These are phyloP conservation scores for Mycena alexandri DNA, from an alignment of 768 basidiomycete species.

Conservation along the genomic window DNA sequence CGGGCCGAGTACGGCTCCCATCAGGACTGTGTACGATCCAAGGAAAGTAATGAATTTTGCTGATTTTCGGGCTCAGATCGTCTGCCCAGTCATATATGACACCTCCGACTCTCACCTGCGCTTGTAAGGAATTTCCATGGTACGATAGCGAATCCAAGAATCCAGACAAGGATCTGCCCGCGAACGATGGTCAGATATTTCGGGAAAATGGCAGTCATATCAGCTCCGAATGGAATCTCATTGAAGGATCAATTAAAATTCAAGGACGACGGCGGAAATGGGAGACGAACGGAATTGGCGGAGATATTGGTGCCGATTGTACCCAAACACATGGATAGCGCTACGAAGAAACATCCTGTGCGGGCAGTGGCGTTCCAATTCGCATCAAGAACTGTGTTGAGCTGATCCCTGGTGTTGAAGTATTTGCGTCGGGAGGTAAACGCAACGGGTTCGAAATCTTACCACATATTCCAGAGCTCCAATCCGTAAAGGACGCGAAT, in stretches of 20 bases:
- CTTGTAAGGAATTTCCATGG: constrained; percentile 42
- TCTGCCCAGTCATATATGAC: too few species aligned
- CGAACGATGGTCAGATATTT: constrained; percentile 40
- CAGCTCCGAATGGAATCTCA: constrained; percentile 39
- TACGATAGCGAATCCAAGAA: constrained; percentile 41
- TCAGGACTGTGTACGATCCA: constrained; percentile 34
- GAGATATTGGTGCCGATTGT: constrained; percentile 38
- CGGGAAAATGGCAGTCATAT: constrained; percentile 41
- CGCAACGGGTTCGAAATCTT: not conserved
- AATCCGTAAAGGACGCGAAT: constrained; percentile 35
- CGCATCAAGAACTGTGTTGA: constrained; percentile 37
- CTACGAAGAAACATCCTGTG: constrained; percentile 39
- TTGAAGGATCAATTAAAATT: not conserved
- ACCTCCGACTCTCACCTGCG: constrained; percentile 3
- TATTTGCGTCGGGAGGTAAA: not conserved
- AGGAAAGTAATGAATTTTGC: constrained; percentile 37
- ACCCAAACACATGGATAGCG: constrained; percentile 35
- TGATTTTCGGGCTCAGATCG: too few species aligned
- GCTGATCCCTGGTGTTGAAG: constrained; percentile 36
- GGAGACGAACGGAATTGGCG: constrained; percentile 33
- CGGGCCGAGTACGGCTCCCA: constrained; percentile 34
- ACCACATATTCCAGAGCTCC: constrained; percentile 33
- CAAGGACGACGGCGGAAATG: not conserved
- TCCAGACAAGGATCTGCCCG: constrained; percentile 39
- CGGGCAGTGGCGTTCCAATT: constrained; percentile 40